Evolutionary conservation across 2,329 filamentous ascomycete genomes (phyloP).

Genomic region (Alternaria atra): DNA sequence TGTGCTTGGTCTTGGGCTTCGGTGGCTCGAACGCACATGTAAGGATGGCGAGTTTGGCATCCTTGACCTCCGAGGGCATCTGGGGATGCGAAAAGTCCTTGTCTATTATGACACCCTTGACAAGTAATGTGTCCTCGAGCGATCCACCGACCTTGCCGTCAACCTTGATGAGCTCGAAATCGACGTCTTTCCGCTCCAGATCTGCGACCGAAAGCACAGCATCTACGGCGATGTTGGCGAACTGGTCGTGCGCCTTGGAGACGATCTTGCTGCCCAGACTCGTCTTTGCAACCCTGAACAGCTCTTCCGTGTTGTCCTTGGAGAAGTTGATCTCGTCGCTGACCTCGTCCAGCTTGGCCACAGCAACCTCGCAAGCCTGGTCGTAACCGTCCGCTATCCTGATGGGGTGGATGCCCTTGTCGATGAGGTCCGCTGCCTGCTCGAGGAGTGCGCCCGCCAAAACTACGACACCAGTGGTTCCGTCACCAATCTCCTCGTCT

Average conservation of each 20-base stretch:
- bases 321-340: slow-evolving; percentile 90
- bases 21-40: slow-evolving; percentile 98
- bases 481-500: slow-evolving; percentile 98
- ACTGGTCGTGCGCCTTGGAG: slow-evolving; percentile 98
- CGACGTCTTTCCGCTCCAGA: slow-evolving; percentile 93
- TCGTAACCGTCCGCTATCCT: slow-evolving; percentile 98
- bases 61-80: slow-evolving; percentile 94
- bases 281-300: slow-evolving; percentile 94
- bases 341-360: slow-evolving; percentile 90
- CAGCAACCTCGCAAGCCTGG: slow-evolving; percentile 94
- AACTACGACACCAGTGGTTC: slow-evolving; percentile 96
- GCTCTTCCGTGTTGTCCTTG: slow-evolving; percentile 80
- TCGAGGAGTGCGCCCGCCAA: slow-evolving; percentile 93
- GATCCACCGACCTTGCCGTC: slow-evolving; percentile 97
- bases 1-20: slow-evolving; percentile 99
- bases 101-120: slow-evolving; percentile 98
- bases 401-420: slow-evolving; percentile 99
- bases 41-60: slow-evolving; percentile 96
- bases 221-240: slow-evolving; percentile 95
- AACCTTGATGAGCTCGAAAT: slow-evolving; percentile 99
- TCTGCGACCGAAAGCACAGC: slow-evolving; percentile 97
- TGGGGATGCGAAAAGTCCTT: slow-evolving; percentile 99
- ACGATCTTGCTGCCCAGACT: slow-evolving; percentile 99
- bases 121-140: slow-evolving; percentile 90
- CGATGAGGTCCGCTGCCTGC: slow-evolving; percentile 96